Evolutionary conservation across 2,329 filamentous ascomycete genomes (phyloP).

Genomic region (Trichoderma sp.): DNA sequence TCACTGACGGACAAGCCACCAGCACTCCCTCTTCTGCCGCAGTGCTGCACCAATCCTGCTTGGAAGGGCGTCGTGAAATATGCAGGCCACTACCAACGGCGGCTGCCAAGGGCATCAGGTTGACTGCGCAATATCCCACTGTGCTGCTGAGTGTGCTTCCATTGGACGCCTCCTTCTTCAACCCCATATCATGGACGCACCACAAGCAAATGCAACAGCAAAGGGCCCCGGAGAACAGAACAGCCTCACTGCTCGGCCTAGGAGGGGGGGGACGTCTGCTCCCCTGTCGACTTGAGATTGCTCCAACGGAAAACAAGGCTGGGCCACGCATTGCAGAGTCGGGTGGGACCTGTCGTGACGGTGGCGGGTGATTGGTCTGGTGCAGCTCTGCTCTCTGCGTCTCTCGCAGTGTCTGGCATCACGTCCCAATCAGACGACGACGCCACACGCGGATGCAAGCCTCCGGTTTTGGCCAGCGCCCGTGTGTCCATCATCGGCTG

Average conservation of each 20-base stretch:
- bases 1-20: slow-evolving; percentile 1
- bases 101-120: slow-evolving; percentile 16
- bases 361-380: background rate
- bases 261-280: background rate
- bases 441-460: slow-evolving; percentile 22
- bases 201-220: background rate
- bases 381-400: background rate
- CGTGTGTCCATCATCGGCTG: slow-evolving; percentile 17
- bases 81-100: slow-evolving; percentile 16
- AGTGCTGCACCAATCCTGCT: slow-evolving; percentile 7
- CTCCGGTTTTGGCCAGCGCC: slow-evolving; percentile 20
- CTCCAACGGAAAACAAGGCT: slow-evolving; percentile 18
- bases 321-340: background rate
- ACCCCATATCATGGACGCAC: slow-evolving; percentile 8
- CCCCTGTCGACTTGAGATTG: slow-evolving; percentile 15
- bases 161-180: slow-evolving; percentile 23
- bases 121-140: slow-evolving; percentile 17
- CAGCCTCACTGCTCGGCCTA: slow-evolving; percentile 24
- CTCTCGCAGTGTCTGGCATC: slow-evolving; percentile 18
- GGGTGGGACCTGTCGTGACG: background rate
- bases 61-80: background rate
- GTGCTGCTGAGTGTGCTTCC: slow-evolving; percentile 1
- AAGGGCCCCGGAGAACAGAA: slow-evolving; percentile 18
- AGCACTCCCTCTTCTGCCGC: slow-evolving; percentile 4
- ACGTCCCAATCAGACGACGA: slow-evolving; percentile 22